Conservation (phyloP, 371 early-diverging fungal species). For the Phascolomyces articulosus region DNA sequence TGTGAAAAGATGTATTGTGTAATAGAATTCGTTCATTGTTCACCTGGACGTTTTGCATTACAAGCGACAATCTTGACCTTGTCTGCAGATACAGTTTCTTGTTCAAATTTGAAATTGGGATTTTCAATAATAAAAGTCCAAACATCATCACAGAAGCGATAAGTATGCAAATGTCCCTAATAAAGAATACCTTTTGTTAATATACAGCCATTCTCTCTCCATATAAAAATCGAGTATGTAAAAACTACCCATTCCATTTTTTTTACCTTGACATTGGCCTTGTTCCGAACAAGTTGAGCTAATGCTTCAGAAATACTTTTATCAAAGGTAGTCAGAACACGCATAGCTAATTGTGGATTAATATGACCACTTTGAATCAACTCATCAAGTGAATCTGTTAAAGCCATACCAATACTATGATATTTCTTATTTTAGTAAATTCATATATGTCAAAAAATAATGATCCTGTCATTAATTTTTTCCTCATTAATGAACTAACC, state of each 20-base stretch:
- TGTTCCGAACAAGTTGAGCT: constrained; percentile 46
- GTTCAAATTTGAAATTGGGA: constrained; percentile 86
- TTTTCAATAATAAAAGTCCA: constrained; percentile 95
- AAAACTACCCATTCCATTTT: no score
- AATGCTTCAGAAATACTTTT: constrained; percentile 50
- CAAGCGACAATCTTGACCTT: constrained; percentile 94
- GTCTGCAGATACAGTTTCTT: constrained; percentile 75
- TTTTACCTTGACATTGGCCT: constrained; percentile 48
- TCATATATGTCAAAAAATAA: neutral
- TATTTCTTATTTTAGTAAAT: no score
- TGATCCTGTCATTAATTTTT: neutral
- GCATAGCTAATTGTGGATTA: constrained; percentile 94
- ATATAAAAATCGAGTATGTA: no score
- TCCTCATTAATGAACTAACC: constrained; percentile 22
- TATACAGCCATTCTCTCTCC: no score
- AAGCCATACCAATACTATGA: constrained; percentile 86
- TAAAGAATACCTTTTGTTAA: no score
- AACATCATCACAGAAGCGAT: constrained; percentile 95
- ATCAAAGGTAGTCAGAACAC: constrained; percentile 82
- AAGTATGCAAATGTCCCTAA: constrained; percentile 85
- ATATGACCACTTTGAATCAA: constrained; percentile 90
- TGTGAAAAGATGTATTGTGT: no score
- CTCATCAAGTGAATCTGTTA: constrained; percentile 96
- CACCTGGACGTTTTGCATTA: constrained; percentile 76
- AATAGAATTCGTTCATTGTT: constrained; percentile 39